A percentile compares a stretch with the other conserved stretches of the same genome.
Evolutionary conservation across 2,329 filamentous ascomycete genomes (phyloP).

Genomic region (Pseudopyricularia javanii): DNA sequence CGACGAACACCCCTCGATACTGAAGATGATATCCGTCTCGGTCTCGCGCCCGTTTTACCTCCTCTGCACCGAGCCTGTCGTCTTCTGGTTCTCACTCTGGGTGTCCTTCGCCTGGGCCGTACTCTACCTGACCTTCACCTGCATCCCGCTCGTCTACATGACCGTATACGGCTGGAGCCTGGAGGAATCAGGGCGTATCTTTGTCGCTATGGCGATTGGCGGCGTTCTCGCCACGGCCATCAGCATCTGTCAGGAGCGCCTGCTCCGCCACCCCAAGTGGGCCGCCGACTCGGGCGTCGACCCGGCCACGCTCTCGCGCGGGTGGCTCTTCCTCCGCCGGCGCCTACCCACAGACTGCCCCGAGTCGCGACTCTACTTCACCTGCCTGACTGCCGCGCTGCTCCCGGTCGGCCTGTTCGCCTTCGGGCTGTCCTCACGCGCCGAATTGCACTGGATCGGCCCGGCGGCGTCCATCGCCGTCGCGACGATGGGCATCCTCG

Average conservation of each 20-base stretch:
- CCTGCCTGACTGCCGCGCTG: conserved; percentile 62
- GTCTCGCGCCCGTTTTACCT: conserved; percentile 68
- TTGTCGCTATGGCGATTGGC: conserved; percentile 59
- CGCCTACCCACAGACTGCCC: conserved; percentile 43
- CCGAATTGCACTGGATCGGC: conserved; percentile 54
- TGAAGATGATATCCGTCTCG: conserved; percentile 60
- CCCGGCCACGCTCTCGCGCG: conserved; percentile 10
- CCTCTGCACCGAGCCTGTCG: conserved; percentile 63
- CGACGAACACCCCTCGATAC: conserved; percentile 58
- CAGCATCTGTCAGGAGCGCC: conserved; percentile 60
- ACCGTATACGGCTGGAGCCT: conserved; percentile 55
- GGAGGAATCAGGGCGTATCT: conserved; percentile 58
- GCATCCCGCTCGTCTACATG: conserved; percentile 66
- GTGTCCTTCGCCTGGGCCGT: conserved; percentile 82
- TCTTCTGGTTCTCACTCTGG: conserved; percentile 84
- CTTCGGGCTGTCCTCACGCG: conserved; percentile 57
- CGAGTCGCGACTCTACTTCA: conserved; percentile 72
- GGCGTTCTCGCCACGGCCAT: conserved; percentile 53
- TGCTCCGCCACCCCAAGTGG: conserved; percentile 37
- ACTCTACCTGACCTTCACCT: conserved; percentile 73
- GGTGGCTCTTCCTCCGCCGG: conserved; percentile 33
- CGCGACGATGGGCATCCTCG: conserved; percentile 76
- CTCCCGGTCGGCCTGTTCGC: conserved; percentile 72
- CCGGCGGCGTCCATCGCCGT: conserved; percentile 58
- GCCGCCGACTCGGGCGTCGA: conserved; percentile 11